These are phyloP conservation scores for Exserohilum rostratum DNA, from an alignment of 2,329 filamentous ascomycete genomes.

Conservation along the genomic window DNA sequence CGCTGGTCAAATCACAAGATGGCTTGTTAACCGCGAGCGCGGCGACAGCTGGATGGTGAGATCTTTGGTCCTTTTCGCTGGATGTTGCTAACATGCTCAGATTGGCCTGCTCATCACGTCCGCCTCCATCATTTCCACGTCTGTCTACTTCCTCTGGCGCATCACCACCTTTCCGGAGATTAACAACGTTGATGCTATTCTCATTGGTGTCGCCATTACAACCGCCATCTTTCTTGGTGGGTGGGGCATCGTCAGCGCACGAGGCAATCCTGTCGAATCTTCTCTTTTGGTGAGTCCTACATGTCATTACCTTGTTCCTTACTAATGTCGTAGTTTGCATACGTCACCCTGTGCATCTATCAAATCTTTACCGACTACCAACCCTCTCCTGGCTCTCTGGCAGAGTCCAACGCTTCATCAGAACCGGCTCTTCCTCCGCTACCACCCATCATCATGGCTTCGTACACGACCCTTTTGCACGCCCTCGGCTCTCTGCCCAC, in stretches of 20 bases:
- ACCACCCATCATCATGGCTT: slow-evolving; percentile 97
- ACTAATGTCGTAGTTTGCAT: slow-evolving; percentile 69
- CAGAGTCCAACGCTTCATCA: slow-evolving; percentile 58
- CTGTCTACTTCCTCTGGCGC: slow-evolving; percentile 94
- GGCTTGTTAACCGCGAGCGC: slow-evolving; percentile 89
- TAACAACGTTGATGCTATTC: slow-evolving; percentile 85
- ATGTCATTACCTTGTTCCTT: not conserved
- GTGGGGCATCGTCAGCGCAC: slow-evolving; percentile 91
- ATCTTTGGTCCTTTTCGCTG: slow-evolving; percentile 19
- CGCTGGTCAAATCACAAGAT: slow-evolving; percentile 89
- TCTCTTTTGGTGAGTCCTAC: slow-evolving; percentile 68
- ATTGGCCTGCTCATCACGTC: slow-evolving; percentile 87
- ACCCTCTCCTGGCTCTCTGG: slow-evolving; percentile 68
- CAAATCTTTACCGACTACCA: slow-evolving; percentile 99
- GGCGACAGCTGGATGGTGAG: slow-evolving; percentile 96
- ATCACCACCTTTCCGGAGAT: slow-evolving; percentile 93
- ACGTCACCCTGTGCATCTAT: slow-evolving; percentile 97
- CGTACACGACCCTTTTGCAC: slow-evolving; percentile 88
- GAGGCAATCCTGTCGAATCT: slow-evolving; percentile 93
- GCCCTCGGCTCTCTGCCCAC: slow-evolving; percentile 81
- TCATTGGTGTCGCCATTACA: slow-evolving; percentile 92
- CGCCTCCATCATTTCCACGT: slow-evolving; percentile 88
- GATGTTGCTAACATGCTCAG: slow-evolving; percentile 57
- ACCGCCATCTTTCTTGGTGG: slow-evolving; percentile 90
- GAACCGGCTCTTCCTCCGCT: slow-evolving; percentile 95